Evolutionary conservation across 208 protist species (phyloP), one percentile per base, ranked within the genome.

Genomic region (Crithidia fasciculata): DNA sequence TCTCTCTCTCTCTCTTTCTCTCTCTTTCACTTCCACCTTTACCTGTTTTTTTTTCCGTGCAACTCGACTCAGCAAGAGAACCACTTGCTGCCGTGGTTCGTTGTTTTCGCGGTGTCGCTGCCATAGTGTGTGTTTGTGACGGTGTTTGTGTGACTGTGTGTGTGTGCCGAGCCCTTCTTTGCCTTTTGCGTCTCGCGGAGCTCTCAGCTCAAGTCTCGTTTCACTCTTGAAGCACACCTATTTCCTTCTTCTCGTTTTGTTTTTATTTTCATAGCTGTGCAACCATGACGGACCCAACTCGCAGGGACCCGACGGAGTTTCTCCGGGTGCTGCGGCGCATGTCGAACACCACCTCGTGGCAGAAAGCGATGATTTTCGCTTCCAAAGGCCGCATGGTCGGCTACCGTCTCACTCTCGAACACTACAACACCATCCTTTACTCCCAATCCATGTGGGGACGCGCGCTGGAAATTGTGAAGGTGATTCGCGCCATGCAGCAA

Each of bases 341-440:
- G 93, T 85, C 87, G 19, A 86, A 91, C 68, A 94, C 87, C 19
- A 88, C 91, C 15, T 95, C 90, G 12, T 97, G 93, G 91, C 93
- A 97, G 69, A 97, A 97, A 76, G 79, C 91, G 19, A 91, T 97
- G 89, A 88, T 94, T 61, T 97, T 97, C 71, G 93, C 91, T 19
- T 84, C 84, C 44, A 95, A 95, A 53, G 93, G 91, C 16, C 90
- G 93, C 58, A 97, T 97, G 93, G 93, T 97, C 13, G 93, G 93
- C 52, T 97, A 95, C 72, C 80, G 89, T 39, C 75, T 97, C 52
- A 93, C 90, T 9, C 85, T 84, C 3, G 88, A 95, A 77, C 93
- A 97, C 76, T 97, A 97, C 86, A 97, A 97, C 79, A 95, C 88
- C 9, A 83, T 95, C 57, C 85, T 97, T 47, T 97, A 93, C 76